Conservation (phyloP, 2,329 filamentous ascomycete genomes). For the Endothia cerciana region DNA sequence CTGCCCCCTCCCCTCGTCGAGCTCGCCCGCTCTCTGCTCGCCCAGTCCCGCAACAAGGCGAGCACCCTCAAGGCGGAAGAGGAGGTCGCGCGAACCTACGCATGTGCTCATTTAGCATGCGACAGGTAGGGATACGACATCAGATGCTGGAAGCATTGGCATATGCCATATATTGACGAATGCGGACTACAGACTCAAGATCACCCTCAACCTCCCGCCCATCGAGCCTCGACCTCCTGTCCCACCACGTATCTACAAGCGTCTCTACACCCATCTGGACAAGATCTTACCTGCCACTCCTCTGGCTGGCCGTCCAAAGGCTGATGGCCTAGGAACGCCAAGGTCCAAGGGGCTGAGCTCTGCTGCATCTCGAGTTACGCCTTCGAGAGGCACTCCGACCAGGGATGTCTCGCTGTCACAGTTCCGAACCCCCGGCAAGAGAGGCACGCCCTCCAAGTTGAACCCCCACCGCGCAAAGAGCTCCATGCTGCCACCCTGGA, state of each 20-base stretch:
- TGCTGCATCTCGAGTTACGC: constrained; percentile 30
- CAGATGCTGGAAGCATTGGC: neutral
- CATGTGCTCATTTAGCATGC: constrained; percentile 87
- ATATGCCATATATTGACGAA: neutral
- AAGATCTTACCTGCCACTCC: constrained; percentile 62
- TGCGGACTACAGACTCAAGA: constrained; percentile 65
- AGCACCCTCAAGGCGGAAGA: constrained; percentile 81
- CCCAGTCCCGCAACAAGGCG: constrained; percentile 78
- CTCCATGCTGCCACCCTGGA: constrained; percentile 62
- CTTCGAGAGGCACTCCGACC: constrained; percentile 36
- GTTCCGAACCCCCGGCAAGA: constrained; percentile 36
- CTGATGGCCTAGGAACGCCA: constrained; percentile 39
- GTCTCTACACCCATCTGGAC: constrained; percentile 80
- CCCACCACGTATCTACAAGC: constrained; percentile 79
- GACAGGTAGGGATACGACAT: constrained; percentile 61
- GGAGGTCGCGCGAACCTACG: constrained; percentile 82
- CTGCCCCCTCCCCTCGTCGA: constrained; percentile 72
- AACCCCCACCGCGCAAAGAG: constrained; percentile 45
- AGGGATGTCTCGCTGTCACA: constrained; percentile 37
- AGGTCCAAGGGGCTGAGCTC: constrained; percentile 39
- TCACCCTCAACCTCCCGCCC: constrained; percentile 73
- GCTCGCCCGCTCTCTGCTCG: constrained; percentile 73
- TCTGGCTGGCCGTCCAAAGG: constrained; percentile 36
- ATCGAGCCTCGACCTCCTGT: constrained; percentile 78
- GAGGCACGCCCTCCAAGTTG: constrained; percentile 39